Conservation (phyloP, 805 yeast species). For the Kluyveromyces aestuarii region DNA sequence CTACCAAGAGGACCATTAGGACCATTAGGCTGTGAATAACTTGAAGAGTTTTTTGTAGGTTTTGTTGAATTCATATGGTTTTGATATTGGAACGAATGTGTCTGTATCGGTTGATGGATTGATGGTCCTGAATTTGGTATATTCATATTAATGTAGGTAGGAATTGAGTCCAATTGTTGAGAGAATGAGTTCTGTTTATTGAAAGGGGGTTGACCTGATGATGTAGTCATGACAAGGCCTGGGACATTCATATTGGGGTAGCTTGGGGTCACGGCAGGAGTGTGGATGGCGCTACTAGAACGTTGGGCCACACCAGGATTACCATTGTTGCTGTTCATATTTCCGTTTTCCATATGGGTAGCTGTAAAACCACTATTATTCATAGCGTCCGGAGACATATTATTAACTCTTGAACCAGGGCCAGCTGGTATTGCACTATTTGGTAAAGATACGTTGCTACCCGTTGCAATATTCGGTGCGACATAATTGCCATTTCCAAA, state of each 20-base stretch:
- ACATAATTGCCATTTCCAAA: neutral
- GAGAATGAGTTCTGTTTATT: neutral
- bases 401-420: neutral
- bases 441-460: neutral
- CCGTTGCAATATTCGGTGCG: neutral
- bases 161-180: conserved; percentile 1
- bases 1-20: neutral
- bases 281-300: neutral
- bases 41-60: neutral
- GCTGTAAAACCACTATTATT: neutral
- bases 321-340: neutral
- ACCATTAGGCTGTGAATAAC: neutral
- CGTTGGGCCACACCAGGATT: neutral
- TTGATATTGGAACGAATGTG: neutral
- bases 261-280: neutral
- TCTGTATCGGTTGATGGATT: neutral
- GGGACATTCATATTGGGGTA: neutral
- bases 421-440: neutral
- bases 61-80: neutral
- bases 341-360: neutral
- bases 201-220: neutral
- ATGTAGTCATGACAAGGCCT: neutral
- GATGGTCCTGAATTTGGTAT: neutral
- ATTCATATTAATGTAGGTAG: conserved; percentile 3
- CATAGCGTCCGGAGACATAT: neutral